phyloP scores from a whole-genome alignment of 1,139 yeast genomes.

The Pichia sp. region DNA sequence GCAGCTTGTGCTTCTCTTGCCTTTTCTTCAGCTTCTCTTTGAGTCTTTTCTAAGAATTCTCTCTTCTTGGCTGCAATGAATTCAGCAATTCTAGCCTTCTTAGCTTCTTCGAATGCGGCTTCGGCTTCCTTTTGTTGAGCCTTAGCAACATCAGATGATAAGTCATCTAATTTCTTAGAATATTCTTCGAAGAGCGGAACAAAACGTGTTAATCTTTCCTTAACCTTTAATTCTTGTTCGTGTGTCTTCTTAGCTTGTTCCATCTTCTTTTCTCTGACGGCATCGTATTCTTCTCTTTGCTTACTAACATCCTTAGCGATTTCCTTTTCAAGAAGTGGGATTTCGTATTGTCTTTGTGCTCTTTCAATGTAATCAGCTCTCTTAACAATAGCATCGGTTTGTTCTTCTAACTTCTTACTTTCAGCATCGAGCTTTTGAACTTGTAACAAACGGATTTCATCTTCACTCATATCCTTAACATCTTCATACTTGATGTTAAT shows the following conservation, averaged over 20 bases:
- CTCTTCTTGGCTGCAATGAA: slow-evolving; percentile 44
- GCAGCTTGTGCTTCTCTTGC: slow-evolving; percentile 25
- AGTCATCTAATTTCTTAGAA: slow-evolving; percentile 28
- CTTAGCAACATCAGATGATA: slow-evolving; percentile 46
- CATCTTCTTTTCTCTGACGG: slow-evolving; percentile 55
- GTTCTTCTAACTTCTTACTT: slow-evolving; percentile 73
- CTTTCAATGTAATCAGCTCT: slow-evolving; percentile 89
- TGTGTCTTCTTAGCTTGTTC: slow-evolving; percentile 70
- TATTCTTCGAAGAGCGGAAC: slow-evolving; percentile 55
- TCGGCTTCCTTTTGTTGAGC: slow-evolving; percentile 50
- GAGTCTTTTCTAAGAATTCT: slow-evolving; percentile 31
- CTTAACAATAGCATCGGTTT: slow-evolving; percentile 66
- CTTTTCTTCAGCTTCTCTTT: slow-evolving; percentile 30
- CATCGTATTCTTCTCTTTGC: slow-evolving; percentile 65
- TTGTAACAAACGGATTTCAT: slow-evolving; percentile 74
- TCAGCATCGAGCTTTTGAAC: slow-evolving; percentile 87
- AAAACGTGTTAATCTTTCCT: slow-evolving; percentile 67
- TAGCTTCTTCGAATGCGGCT: slow-evolving; percentile 60
- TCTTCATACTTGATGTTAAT: slow-evolving; percentile 79
- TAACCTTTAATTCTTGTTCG: slow-evolving; percentile 62
- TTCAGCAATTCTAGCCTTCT: slow-evolving; percentile 64
- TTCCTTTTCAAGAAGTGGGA: slow-evolving; percentile 73
- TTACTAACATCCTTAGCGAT: slow-evolving; percentile 64
- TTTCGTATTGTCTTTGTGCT: slow-evolving; percentile 85
- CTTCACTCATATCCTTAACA: slow-evolving; percentile 73